Base-by-base conservation (phyloP, 139 green algal genomes). In the Medakamo hakoo region DNA sequence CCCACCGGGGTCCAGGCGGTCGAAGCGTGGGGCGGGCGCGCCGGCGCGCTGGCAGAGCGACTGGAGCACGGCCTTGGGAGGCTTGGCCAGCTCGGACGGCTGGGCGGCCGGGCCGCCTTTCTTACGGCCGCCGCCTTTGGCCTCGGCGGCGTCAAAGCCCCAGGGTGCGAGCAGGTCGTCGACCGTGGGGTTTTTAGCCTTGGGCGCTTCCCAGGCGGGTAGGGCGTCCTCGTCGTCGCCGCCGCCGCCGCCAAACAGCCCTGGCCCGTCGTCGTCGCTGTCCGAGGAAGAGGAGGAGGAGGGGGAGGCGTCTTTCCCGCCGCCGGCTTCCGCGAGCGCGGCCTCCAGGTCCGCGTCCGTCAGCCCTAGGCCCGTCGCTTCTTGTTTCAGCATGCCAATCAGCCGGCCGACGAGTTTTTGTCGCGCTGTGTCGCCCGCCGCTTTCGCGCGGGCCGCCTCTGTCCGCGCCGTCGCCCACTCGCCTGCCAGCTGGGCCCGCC, bases 21-120 rank as follows among this genome's bases (percentile, higher is more conserved):
- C 78, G 71, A 84, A 95, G 3, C 72, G 78, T 1, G 88, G 86
- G 24, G 81, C 71, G 20, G 69, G 63, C 83, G 72, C 84, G 28
- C 71, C 64, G 55, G 59, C 25, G 24, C 78, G 77, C 62, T 88
- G 80, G 76, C 89, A 95, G 62, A 80, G 73, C 84, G 93, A 82
- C 68, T 91, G 78, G 63, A 96, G 78, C 58, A 92, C 61, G 20
- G 85, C 78, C 63, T 89, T 89, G 31, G 87, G 88, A 55, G 74
- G 63, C 64, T 83, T 70, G 4, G 63, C 48, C 30, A 57, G 31
- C 28, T 25, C 58, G 55, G 57, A 2, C 28, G 56, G 25, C 16
- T 18, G 9, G 20, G 66, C 64, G 1, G 64, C 49, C 2, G 49
- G 25, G 49, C 28, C 65, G 52, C 24, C 63, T 27, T 30, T 30